Conservation (phyloP, 495 filamentous ascomycete genomes). For the Zalerion maritima region DNA sequence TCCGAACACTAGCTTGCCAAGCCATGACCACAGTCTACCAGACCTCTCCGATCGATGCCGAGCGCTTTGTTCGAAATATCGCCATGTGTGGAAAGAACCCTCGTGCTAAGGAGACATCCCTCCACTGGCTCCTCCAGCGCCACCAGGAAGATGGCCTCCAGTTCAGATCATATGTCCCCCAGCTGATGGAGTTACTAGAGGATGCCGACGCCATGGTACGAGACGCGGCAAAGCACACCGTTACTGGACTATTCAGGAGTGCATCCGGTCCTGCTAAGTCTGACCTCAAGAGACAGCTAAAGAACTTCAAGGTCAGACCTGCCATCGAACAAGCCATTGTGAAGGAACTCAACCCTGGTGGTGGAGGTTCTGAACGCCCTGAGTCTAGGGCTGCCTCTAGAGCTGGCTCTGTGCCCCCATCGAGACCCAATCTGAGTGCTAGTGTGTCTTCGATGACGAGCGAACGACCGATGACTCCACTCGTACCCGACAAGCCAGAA, state of each 20-base stretch:
- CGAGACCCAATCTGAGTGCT: slow-evolving; percentile 28
- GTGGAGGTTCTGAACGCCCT: slow-evolving; percentile 31
- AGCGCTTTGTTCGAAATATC: slow-evolving; percentile 60
- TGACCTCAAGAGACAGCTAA: slow-evolving; percentile 71
- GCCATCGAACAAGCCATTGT: slow-evolving; percentile 70
- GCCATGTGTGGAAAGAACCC: slow-evolving; percentile 69
- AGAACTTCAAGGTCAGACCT: slow-evolving; percentile 63
- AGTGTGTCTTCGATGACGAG: slow-evolving; percentile 34
- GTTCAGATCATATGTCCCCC: slow-evolving; percentile 70
- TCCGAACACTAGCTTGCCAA: slow-evolving; percentile 53
- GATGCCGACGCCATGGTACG: slow-evolving; percentile 78
- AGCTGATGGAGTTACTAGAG: slow-evolving; percentile 71
- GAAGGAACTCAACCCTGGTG: slow-evolving; percentile 48
- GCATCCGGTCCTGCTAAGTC: slow-evolving; percentile 73
- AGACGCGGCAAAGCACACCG: slow-evolving; percentile 63
- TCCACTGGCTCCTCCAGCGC: slow-evolving; percentile 78
- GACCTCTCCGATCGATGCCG: slow-evolving; percentile 52
- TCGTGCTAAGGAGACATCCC: slow-evolving; percentile 63
- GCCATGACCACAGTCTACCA: slow-evolving; percentile 63
- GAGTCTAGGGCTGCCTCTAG: slow-evolving; percentile 20
- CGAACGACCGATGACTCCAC: slow-evolving; percentile 34
- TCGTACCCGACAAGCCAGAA: slow-evolving; percentile 42
- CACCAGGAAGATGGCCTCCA: slow-evolving; percentile 58
- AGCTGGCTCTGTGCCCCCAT: slow-evolving; percentile 16
- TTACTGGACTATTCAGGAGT: slow-evolving; percentile 77